phyloP scores from a whole-genome alignment of 2,329 filamentous ascomycete genomes.

The Fusarium tuaranense region DNA sequence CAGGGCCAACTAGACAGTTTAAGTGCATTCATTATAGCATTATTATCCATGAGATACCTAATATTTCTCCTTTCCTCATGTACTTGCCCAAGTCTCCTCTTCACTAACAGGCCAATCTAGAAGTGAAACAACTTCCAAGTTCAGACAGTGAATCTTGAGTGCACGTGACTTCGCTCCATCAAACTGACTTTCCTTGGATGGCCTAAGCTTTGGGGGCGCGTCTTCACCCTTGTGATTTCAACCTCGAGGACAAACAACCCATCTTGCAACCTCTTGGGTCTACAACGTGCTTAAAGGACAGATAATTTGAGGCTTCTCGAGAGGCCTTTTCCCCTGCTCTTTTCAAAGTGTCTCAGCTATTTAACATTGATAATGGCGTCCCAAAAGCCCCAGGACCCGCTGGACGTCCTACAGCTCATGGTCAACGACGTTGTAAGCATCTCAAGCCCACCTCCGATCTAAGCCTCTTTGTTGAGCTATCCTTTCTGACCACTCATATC shows the following conservation, averaged over 20 bases:
- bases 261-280: neutral
- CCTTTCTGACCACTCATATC: slow-evolving; percentile 12
- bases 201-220: slow-evolving; percentile 14
- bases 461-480: neutral
- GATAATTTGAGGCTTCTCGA: neutral
- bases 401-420: slow-evolving; percentile 63
- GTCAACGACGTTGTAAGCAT: slow-evolving; percentile 66
- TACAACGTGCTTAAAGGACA: neutral
- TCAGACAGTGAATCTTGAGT: neutral
- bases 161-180: slow-evolving; percentile 36
- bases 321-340: neutral
- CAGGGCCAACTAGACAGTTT: neutral
- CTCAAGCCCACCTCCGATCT: neutral
- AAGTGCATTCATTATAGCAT: too few relatives aligned
- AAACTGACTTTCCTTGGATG: slow-evolving; percentile 6
- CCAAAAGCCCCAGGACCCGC: slow-evolving; percentile 51
- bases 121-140: slow-evolving; percentile 3
- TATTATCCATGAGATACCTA: neutral
- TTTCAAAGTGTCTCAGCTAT: neutral
- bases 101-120: neutral
- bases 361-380: slow-evolving; percentile 45
- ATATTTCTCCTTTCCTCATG: neutral
- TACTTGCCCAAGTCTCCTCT: neutral
- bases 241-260: slow-evolving; percentile 22
- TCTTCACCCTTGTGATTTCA: slow-evolving; percentile 19